Evolutionary conservation across 345 rosid genomes (phyloP), one percentile per base, ranked within the genome.

Genomic region (Boechera divaricarpa): DNA sequence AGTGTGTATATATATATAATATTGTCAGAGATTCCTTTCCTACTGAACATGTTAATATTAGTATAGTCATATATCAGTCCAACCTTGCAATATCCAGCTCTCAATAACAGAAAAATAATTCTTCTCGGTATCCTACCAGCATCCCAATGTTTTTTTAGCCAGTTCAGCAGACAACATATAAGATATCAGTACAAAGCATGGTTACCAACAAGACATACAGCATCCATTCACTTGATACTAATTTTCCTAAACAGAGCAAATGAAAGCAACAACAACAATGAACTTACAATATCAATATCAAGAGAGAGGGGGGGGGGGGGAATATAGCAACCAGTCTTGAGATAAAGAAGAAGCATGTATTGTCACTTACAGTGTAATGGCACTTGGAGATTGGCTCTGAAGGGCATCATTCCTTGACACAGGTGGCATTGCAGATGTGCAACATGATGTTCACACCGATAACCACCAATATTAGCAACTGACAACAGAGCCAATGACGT

Each of bases 401-500:
- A 85, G 74, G 97, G 97, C 93, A 94, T 85, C 95, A 90, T 84
- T 81, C 95, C 95, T 38, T 90, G 85, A 79, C 97, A 94, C 63
- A 81, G 76, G 62, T 90, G 97, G 76, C 98, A 94, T 79, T 87
- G 95, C 75, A 89, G 67, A 79, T 94, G 97, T 29, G 87, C 82
- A 45, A 87, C 87, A 68, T 79, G 81, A 59, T 11, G 84, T 76
- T 85, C 82, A 85, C 98, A 94, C 44, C 29, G 83, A 75, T 92
- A 92, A 36, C 91, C 92, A 79, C 82, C 79, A 72, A 80, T 58
- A 70, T 54, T 84, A 36, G 85, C 77, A 69, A 84, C 95, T 94
- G 83, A 76, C 10, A 79, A 52, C 11, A 67, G 32, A 72, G 21
- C 1, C 61, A 60, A 36, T 29, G 55, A 9, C n/a, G 10, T 21